Conservation (phyloP, 306 rosid species). For the Glycyrrhiza uralensis region DNA sequence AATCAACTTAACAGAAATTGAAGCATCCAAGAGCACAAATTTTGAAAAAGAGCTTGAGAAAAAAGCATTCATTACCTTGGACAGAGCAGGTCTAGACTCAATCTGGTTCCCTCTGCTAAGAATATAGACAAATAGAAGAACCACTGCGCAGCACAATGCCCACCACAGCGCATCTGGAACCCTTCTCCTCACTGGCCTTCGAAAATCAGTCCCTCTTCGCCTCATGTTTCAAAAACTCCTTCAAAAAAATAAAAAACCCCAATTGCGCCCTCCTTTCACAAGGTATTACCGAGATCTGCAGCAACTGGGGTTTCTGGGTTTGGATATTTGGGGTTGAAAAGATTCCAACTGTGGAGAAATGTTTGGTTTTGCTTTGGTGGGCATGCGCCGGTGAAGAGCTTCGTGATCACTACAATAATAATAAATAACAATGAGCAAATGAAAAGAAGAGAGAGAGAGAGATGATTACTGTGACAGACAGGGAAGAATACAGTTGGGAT, state of each 20-base stretch:
- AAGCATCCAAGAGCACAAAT: background rate
- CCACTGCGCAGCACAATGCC: slow-evolving; percentile 61
- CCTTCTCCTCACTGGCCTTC: slow-evolving; percentile 78
- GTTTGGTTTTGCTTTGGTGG: background rate
- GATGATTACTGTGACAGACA: background rate
- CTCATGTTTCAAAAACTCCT: slow-evolving; percentile 50
- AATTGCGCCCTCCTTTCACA: slow-evolving; percentile 13
- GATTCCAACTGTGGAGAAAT: slow-evolving; percentile 5
- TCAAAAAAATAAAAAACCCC: background rate
- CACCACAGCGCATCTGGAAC: slow-evolving; percentile 74
- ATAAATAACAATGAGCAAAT: too few relatives aligned
- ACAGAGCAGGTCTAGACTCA: slow-evolving; percentile 64
- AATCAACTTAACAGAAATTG: background rate
- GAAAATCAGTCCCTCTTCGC: slow-evolving; percentile 72
- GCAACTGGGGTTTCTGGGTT: background rate
- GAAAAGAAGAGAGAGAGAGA: background rate
- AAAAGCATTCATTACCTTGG: slow-evolving; percentile 50
- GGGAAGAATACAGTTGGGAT: background rate
- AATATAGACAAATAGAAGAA: slow-evolving; percentile 66
- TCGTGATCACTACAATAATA: slow-evolving; percentile 4
- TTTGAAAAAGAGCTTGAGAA: background rate
- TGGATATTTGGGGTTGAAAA: slow-evolving; percentile 14
- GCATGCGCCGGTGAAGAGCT: slow-evolving; percentile 24
- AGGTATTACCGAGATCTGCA: slow-evolving; percentile 27
- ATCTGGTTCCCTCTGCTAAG: slow-evolving; percentile 70